These are phyloP conservation scores for Pistacia integerrima DNA, from an alignment of 345 rosid genomes.

Conservation along the genomic window DNA sequence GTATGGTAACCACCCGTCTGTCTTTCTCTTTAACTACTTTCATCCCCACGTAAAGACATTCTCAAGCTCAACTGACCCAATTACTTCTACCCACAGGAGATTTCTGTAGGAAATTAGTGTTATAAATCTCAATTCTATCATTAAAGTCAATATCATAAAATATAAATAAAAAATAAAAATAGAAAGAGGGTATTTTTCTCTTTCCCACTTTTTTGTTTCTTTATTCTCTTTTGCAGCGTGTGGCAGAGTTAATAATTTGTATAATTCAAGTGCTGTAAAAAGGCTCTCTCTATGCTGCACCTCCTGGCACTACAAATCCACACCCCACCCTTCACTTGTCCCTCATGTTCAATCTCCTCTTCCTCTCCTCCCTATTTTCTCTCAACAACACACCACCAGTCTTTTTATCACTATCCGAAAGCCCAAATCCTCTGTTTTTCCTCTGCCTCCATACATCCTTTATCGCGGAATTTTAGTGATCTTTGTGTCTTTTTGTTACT, in stretches of 20 bases:
- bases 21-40: slow-evolving; percentile 25
- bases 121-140: not conserved
- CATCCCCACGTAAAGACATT: slow-evolving; percentile 18
- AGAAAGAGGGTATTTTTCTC: not conserved
- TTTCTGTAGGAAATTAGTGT: not conserved
- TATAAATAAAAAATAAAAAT: not conserved
- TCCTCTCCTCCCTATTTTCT: too few relatives aligned
- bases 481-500: not conserved
- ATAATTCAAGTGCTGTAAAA: slow-evolving; percentile 46
- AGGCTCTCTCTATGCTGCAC: slow-evolving; percentile 1
- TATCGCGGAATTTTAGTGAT: not conserved
- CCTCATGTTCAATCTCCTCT: slow-evolving; percentile 34
- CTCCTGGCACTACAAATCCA: slow-evolving; percentile 50
- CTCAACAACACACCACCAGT: too few relatives aligned
- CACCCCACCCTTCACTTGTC: slow-evolving; percentile 28
- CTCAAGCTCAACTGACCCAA: not conserved
- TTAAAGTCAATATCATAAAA: slow-evolving; percentile 6
- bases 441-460: slow-evolving; percentile 19
- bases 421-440: slow-evolving; percentile 23
- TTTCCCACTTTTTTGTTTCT: slow-evolving; percentile 17
- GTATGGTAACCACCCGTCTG: not conserved
- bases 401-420: slow-evolving; percentile 6
- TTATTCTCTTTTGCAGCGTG: slow-evolving; percentile 29
- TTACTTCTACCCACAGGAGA: slow-evolving; percentile 8
- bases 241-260: slow-evolving; percentile 37